Evolutionary conservation across 2,329 filamentous ascomycete species (phyloP).

Genomic region (Cercospora brassicicola): DNA sequence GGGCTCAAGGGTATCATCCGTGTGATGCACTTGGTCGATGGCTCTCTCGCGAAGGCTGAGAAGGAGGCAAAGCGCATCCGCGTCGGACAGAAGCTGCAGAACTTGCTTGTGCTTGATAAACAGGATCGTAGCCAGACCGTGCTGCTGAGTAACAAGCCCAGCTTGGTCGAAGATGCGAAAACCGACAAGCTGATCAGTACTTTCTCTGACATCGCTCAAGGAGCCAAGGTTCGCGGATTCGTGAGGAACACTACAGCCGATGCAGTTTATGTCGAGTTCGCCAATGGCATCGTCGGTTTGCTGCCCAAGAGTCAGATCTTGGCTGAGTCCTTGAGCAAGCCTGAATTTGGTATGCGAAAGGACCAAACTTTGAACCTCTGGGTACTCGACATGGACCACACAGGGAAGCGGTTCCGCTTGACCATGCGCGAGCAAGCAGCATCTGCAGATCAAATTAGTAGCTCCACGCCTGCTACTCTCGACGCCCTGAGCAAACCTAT

Average conservation of each 20-base stretch:
- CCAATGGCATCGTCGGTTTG: conserved; percentile 71
- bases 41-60: conserved; percentile 73
- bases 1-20: conserved; percentile 76
- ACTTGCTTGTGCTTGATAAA: conserved; percentile 86
- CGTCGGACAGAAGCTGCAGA: conserved; percentile 77
- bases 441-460: conserved; percentile 31
- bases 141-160: conserved; percentile 78
- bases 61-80: conserved; percentile 77
- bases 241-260: conserved; percentile 80
- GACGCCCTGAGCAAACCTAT: conserved; percentile 58
- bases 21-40: conserved; percentile 79
- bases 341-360: conserved; percentile 76
- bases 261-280: conserved; percentile 86
- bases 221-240: conserved; percentile 71
- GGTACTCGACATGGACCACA: conserved; percentile 70
- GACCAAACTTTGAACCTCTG: conserved; percentile 73
- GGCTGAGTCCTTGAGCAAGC: conserved; percentile 64
- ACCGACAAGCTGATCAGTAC: conserved; percentile 68
- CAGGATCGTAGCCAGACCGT: conserved; percentile 74
- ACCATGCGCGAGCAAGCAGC: conserved; percentile 57
- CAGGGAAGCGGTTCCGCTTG: conserved; percentile 67
- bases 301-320: conserved; percentile 77
- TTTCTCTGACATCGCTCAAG: conserved; percentile 71
- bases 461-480: conserved; percentile 11
- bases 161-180: conserved; percentile 72